A percentile compares a stretch with the other conserved stretches of the same genome.
Conservation (phyloP, 176 grass and related monocot species). For the Urochloa ruziziensis region DNA sequence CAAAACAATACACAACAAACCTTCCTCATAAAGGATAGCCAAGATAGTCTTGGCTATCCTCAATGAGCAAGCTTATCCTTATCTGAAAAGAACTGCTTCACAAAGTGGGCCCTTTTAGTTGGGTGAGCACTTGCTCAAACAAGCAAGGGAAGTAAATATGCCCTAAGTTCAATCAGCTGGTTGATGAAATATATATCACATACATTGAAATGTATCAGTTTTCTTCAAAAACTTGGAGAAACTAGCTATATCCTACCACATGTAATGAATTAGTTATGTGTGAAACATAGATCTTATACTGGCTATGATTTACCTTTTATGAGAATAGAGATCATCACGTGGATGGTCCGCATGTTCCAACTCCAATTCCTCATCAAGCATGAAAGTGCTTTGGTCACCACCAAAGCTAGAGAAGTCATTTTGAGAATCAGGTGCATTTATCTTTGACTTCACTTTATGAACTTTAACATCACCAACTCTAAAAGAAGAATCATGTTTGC, state of each 20-base stretch:
- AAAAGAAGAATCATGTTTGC: conserved; percentile 24
- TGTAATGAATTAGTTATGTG: not conserved
- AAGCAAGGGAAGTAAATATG: not conserved
- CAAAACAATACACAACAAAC: not conserved
- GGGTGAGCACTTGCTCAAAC: not conserved
- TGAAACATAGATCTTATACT: not conserved
- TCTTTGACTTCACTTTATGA: conserved; percentile 42
- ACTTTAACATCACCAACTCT: conserved; percentile 30
- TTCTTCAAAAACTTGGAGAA: not conserved
- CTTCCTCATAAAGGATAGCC: no score
- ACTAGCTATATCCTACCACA: not conserved
- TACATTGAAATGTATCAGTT: not conserved
- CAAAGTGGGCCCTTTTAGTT: not conserved
- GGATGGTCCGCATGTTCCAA: conserved; percentile 49
- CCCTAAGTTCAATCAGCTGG: not conserved
- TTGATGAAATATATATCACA: not conserved
- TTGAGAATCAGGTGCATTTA: conserved; percentile 35
- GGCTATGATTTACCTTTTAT: conserved; percentile 60
- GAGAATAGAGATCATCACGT: conserved; percentile 36
- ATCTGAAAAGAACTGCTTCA: not conserved
- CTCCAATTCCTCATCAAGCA: conserved; percentile 86
- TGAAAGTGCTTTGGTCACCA: conserved; percentile 76
- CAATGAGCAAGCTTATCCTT: not conserved
- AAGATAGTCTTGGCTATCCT: no score
- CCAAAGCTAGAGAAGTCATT: conserved; percentile 35